These are phyloP conservation scores for Lithohypha guttulata DNA, from an alignment of 2,329 filamentous ascomycete genomes.

Conservation along the genomic window DNA sequence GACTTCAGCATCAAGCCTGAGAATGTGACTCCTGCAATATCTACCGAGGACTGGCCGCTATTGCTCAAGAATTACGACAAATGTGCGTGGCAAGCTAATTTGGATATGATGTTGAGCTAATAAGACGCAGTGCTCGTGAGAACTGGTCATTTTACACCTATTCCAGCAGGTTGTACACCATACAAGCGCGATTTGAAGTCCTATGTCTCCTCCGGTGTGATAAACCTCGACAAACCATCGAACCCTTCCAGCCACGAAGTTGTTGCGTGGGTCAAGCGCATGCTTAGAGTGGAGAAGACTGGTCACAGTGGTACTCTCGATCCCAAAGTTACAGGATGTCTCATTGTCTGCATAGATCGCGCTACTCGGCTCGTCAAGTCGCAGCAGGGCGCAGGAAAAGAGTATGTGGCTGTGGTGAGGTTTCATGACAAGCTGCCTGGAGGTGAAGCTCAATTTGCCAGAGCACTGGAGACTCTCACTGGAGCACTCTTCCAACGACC, in stretches of 20 bases:
- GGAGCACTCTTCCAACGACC: conserved; percentile 96
- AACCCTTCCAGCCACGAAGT: conserved; percentile 98
- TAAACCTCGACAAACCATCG: conserved; percentile 95
- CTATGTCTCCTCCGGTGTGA: conserved; percentile 93
- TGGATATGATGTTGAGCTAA: conserved; percentile 4
- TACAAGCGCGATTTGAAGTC: conserved; percentile 91
- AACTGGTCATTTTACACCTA: conserved; percentile 93
- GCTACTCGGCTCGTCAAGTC: conserved; percentile 97
- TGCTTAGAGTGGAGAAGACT: conserved; percentile 88
- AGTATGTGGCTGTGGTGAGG: conserved; percentile 92
- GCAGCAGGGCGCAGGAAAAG: conserved; percentile 97
- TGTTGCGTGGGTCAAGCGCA: conserved; percentile 98
- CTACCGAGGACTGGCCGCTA: conserved; percentile 85
- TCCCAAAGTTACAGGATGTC: conserved; percentile 91
- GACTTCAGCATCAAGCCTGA: conserved; percentile 90
- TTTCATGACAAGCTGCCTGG: conserved; percentile 92
- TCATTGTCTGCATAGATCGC: conserved; percentile 92
- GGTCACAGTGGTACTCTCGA: conserved; percentile 97
- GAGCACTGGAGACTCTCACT: conserved; percentile 88
- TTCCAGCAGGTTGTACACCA: conserved; percentile 82
- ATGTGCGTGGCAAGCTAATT: conserved; percentile 48
- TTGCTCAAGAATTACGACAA: conserved; percentile 94
- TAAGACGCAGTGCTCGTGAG: conserved; percentile 65
- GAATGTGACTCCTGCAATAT: conserved; percentile 62
- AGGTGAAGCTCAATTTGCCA: conserved; percentile 82